These are phyloP conservation scores for Cryptosporidium meleagridis DNA, from an alignment of 169 alveolate genomes.

Conservation along the genomic window DNA sequence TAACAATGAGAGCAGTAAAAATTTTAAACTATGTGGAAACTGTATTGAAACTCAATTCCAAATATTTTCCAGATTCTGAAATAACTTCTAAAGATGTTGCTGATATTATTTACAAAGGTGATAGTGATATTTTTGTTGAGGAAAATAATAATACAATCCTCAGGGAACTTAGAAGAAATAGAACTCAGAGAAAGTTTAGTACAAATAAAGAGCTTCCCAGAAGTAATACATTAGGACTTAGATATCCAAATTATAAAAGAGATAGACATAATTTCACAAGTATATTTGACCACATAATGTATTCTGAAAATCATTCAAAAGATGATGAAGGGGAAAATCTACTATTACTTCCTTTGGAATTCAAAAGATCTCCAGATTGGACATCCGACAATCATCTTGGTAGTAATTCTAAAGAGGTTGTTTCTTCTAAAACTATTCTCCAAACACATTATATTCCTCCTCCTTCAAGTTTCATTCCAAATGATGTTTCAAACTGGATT, in stretches of 20 bases:
- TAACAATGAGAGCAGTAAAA: slow-evolving; percentile 30
- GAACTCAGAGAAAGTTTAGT: background rate
- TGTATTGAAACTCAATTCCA: slow-evolving; percentile 41
- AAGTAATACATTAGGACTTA: background rate
- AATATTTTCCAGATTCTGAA: slow-evolving; percentile 38
- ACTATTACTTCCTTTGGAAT: slow-evolving; percentile 19
- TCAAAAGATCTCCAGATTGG: slow-evolving; percentile 68
- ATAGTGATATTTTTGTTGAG: slow-evolving; percentile 21
- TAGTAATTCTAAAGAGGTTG: slow-evolving; percentile 25
- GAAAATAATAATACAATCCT: background rate
- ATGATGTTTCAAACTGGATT: slow-evolving; percentile 70
- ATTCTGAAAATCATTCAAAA: background rate
- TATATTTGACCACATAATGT: slow-evolving; percentile 55
- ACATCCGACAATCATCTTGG: slow-evolving; percentile 57
- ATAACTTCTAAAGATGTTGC: slow-evolving; percentile 64
- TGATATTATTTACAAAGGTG: slow-evolving; percentile 40
- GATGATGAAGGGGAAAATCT: background rate
- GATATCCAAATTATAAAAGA: slow-evolving; percentile 46
- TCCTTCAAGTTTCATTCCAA: slow-evolving; percentile 62
- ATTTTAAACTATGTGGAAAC: slow-evolving; percentile 23
- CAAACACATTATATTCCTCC: slow-evolving; percentile 60
- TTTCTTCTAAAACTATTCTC: slow-evolving; percentile 12
- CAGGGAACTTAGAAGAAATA: slow-evolving; percentile 12
- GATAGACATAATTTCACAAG: slow-evolving; percentile 44
- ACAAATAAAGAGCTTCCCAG: background rate